Percentiles rank a stretch among this genome's conserved stretches.
Conservation (phyloP, 139 green algal species). For the Astrephomene gubernaculifera region DNA sequence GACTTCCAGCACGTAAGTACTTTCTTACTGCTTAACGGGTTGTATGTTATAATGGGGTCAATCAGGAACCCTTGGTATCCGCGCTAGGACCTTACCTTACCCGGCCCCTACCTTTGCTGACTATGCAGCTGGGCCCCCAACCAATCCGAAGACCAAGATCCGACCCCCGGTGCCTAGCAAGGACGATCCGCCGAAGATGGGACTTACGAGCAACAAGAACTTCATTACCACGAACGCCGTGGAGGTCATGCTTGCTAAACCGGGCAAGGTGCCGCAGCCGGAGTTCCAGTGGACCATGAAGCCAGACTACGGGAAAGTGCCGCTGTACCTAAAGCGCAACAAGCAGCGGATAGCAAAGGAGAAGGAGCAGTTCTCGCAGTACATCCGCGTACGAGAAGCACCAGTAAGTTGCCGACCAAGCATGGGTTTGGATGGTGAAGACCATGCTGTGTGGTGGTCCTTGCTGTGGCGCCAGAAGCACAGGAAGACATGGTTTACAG, state of each 20-base stretch:
- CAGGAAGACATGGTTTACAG: no score
- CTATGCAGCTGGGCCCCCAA: conserved; percentile 56
- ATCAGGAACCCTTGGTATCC: no score
- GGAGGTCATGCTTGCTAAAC: conserved; percentile 73
- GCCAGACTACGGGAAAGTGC: conserved; percentile 82
- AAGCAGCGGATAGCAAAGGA: conserved; percentile 73
- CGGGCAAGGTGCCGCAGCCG: conserved; percentile 57
- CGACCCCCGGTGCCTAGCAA: conserved; percentile 68
- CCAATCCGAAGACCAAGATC: conserved; percentile 63
- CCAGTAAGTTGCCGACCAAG: no score
- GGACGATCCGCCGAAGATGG: conserved; percentile 75
- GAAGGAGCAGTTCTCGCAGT: conserved; percentile 74
- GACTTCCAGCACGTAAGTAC: conserved; percentile 77
- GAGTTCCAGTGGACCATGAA: conserved; percentile 67
- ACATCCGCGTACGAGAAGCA: conserved; percentile 61
- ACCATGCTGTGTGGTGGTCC: no score
- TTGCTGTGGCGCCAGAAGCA: no score
- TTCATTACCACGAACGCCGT: conserved; percentile 86
- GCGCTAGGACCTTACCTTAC: no score
- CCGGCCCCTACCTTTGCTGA: no score
- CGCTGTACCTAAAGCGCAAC: conserved; percentile 85
- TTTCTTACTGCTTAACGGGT: no score
- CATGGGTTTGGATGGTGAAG: no score
- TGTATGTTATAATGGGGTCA: no score
- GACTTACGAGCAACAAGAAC: conserved; percentile 81